Evolutionary conservation across 306 rosid genomes (phyloP).

Genomic region (Bauhinia variegata): DNA sequence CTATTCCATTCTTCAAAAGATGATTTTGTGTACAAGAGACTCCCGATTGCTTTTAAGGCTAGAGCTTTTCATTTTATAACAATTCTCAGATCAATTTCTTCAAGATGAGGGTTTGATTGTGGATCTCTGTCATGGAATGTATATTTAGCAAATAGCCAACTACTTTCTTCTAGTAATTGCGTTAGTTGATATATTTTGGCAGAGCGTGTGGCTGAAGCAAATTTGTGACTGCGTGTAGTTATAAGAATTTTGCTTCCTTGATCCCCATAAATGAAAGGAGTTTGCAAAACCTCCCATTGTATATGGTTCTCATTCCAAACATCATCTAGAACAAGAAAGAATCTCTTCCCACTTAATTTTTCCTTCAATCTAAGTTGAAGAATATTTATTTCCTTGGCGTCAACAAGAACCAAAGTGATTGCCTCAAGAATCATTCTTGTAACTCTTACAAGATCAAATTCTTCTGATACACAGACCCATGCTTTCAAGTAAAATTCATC

Average conservation of each 20-base stretch:
- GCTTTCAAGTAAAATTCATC: slow-evolving; percentile 26
- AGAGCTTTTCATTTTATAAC: slow-evolving; percentile 48
- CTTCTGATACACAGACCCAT: too few relatives aligned
- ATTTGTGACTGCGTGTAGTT: slow-evolving; percentile 48
- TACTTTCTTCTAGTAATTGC: slow-evolving; percentile 41
- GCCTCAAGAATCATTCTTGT: too few relatives aligned
- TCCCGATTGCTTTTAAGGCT: slow-evolving; percentile 50
- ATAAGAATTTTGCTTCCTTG: slow-evolving; percentile 53
- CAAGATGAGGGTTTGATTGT: neutral
- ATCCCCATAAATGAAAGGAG: slow-evolving; percentile 39
- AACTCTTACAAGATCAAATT: too few relatives aligned
- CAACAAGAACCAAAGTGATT: too few relatives aligned
- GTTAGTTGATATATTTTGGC: slow-evolving; percentile 36
- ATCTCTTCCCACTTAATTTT: too few relatives aligned
- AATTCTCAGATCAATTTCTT: slow-evolving; percentile 41
- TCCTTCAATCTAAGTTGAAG: too few relatives aligned
- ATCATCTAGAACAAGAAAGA: slow-evolving; percentile 55
- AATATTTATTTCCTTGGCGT: too few relatives aligned
- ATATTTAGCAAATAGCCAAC: slow-evolving; percentile 52
- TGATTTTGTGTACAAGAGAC: too few relatives aligned
- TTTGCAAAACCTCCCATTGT: slow-evolving; percentile 50
- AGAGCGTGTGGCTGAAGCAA: slow-evolving; percentile 47
- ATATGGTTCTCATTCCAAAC: slow-evolving; percentile 48
- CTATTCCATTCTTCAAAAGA: too few relatives aligned
- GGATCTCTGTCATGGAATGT: slow-evolving; percentile 38